A percentile compares a stretch with the other conserved stretches of the same genome.
These are phyloP conservation scores for Berkeleyomyces basicola DNA, from an alignment of 2,329 filamentous ascomycete genomes.

Conservation along the genomic window DNA sequence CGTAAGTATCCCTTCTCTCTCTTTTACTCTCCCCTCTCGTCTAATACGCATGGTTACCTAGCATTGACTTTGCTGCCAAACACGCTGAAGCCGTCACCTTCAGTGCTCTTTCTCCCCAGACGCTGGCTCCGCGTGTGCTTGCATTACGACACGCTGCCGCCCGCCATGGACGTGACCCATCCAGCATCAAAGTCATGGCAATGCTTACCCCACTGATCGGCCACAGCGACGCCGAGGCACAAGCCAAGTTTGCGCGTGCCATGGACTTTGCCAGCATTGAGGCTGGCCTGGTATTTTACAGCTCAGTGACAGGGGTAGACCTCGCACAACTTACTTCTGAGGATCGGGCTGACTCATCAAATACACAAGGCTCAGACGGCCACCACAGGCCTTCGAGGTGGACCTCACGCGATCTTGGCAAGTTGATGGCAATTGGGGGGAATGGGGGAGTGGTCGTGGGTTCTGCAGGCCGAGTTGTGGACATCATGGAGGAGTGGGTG, in stretches of 20 bases:
- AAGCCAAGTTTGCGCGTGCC: constrained; percentile 31
- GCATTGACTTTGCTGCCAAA: constrained; percentile 42
- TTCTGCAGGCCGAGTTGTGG: constrained; percentile 19
- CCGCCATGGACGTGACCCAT: constrained; percentile 34
- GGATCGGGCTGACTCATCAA: constrained; percentile 34
- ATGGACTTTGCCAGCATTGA: constrained; percentile 37
- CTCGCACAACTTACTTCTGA: constrained; percentile 43
- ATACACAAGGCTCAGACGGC: no score
- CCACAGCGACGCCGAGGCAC: constrained; percentile 41
- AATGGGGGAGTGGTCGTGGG: constrained; percentile 20
- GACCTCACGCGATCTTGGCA: constrained; percentile 22
- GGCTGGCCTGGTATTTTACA: constrained; percentile 46
- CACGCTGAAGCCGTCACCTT: constrained; percentile 51
- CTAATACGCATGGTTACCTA: constrained; percentile 21
- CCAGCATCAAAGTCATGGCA: constrained; percentile 43
- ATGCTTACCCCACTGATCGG: constrained; percentile 42
- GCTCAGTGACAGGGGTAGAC: constrained; percentile 52
- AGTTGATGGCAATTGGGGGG: constrained; percentile 21
- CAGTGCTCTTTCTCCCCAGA: constrained; percentile 37
- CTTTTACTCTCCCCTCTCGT: neutral
- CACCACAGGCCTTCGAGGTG: constrained; percentile 23
- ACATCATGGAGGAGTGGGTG: constrained; percentile 23
- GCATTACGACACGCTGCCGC: constrained; percentile 37
- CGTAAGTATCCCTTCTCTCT: constrained; percentile 14
- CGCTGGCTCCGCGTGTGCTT: constrained; percentile 37